phyloP scores from a whole-genome alignment of 306 rosid species.

The Medicago ruthenica region DNA sequence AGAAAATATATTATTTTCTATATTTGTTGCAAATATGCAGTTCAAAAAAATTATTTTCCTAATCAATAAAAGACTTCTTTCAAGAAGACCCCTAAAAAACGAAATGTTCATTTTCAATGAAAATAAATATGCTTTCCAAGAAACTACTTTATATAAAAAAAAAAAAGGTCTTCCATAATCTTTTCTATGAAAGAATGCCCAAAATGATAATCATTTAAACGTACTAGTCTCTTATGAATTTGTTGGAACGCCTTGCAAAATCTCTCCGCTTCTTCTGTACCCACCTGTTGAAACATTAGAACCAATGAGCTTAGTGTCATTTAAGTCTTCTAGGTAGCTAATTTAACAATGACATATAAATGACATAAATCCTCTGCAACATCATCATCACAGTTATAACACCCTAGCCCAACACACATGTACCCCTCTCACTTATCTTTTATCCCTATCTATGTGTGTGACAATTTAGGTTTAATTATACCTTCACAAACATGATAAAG shows the following conservation, averaged over 20 bases:
- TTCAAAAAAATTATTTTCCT: conserved; percentile 12
- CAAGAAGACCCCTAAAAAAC: conserved; percentile 2
- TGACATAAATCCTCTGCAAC: conserved; percentile 31
- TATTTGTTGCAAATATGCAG: conserved; percentile 3
- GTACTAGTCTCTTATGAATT: conserved; percentile 72
- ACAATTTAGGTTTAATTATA: neutral
- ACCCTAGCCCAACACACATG: neutral
- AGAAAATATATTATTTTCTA: neutral
- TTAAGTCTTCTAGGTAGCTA: conserved; percentile 1
- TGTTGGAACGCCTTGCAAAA: conserved; percentile 77
- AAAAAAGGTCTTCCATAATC: neutral
- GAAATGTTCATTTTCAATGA: neutral
- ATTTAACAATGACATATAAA: conserved; percentile 15
- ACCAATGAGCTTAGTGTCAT: conserved; percentile 32
- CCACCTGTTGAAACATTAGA: conserved; percentile 62
- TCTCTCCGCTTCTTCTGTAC: conserved; percentile 67
- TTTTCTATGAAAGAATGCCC: conserved; percentile 2
- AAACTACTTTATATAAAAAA: too few species aligned
- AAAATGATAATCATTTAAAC: conserved; percentile 35
- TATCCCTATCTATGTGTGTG: conserved; percentile 3
- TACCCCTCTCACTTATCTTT: neutral
- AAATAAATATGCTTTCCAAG: conserved; percentile 14
- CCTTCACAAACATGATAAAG: neutral
- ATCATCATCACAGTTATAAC: neutral
- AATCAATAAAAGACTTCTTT: neutral